Conservation (phyloP, 2,329 filamentous ascomycete species). For the Colletotrichum nymphaeae region DNA sequence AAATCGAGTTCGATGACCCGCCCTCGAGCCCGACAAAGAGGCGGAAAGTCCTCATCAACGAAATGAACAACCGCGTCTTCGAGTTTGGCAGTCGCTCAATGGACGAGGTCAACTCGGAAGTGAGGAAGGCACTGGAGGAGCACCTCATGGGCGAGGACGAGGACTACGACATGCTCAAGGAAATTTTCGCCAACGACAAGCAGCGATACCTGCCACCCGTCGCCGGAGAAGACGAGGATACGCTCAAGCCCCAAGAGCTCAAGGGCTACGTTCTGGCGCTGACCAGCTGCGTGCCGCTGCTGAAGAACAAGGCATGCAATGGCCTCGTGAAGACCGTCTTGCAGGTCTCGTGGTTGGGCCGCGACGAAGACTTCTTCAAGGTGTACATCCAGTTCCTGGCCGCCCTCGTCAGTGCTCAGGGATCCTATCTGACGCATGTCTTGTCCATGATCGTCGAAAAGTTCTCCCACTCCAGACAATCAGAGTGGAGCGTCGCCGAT, state of each 20-base stretch:
- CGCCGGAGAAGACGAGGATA: conserved; percentile 58
- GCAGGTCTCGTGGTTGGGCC: conserved; percentile 73
- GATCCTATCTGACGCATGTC: conserved; percentile 79
- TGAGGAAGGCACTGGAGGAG: conserved; percentile 66
- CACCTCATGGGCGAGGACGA: conserved; percentile 68
- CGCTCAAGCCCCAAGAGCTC: conserved; percentile 64
- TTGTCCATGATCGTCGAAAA: conserved; percentile 85
- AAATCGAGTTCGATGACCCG: conserved; percentile 52
- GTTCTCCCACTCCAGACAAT: conserved; percentile 68
- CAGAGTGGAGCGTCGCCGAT: conserved; percentile 60
- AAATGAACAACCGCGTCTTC: conserved; percentile 67
- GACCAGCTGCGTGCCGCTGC: conserved; percentile 68
- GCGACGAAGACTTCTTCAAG: conserved; percentile 73
- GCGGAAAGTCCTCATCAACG: conserved; percentile 69
- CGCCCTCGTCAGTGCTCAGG: conserved; percentile 84
- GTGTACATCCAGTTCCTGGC: conserved; percentile 76
- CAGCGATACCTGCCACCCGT: conserved; percentile 52
- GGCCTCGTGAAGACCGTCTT: conserved; percentile 69
- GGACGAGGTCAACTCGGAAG: conserved; percentile 66
- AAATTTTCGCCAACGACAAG: conserved; percentile 65
- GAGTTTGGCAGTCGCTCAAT: conserved; percentile 64
- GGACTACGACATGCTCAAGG: conserved; percentile 71
- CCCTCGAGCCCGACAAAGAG: conserved; percentile 62
- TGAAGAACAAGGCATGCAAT: conserved; percentile 68
- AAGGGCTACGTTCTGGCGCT: conserved; percentile 73